Conservation (phyloP, 768 basidiomycete species). For the Boletus vermiculosoides region DNA sequence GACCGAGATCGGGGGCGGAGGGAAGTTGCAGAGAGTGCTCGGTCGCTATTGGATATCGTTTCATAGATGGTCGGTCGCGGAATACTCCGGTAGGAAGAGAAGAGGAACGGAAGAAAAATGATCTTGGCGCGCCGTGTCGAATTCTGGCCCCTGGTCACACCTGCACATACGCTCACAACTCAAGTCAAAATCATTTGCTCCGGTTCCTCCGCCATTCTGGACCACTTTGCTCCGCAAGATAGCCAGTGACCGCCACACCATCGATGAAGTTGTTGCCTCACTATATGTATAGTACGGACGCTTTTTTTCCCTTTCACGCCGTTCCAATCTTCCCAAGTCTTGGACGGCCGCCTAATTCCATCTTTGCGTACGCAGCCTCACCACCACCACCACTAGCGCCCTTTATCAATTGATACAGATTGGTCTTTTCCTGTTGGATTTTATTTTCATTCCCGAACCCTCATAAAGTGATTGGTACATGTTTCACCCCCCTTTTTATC, state of each 20-base stretch:
- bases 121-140: constrained; percentile 28
- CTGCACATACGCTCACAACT: constrained; percentile 14
- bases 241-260: constrained; percentile 23
- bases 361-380: constrained; percentile 25
- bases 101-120: constrained; percentile 20
- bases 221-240: constrained; percentile 19
- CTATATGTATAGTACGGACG: constrained; percentile 64
- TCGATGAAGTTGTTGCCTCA: constrained; percentile 40
- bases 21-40: constrained; percentile 35
- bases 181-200: constrained; percentile 16
- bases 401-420: constrained; percentile 29
- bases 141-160: constrained; percentile 2
- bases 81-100: constrained; percentile 18
- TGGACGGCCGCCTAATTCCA: constrained; percentile 33
- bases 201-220: constrained; percentile 17
- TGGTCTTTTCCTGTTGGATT: constrained; percentile 26
- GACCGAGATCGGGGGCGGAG: constrained; percentile 43
- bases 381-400: constrained; percentile 35
- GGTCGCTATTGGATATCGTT: constrained; percentile 36
- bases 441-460: constrained; percentile 23
- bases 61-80: constrained; percentile 36
- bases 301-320: constrained; percentile 61
- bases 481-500: constrained; percentile 24
- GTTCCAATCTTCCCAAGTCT: constrained; percentile 12
- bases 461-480: constrained; percentile 24